A percentile compares a stretch with the other conserved stretches of the same genome.
These are phyloP conservation scores for Kwoniella dendrophila DNA, from an alignment of 768 basidiomycete species.

Conservation along the genomic window DNA sequence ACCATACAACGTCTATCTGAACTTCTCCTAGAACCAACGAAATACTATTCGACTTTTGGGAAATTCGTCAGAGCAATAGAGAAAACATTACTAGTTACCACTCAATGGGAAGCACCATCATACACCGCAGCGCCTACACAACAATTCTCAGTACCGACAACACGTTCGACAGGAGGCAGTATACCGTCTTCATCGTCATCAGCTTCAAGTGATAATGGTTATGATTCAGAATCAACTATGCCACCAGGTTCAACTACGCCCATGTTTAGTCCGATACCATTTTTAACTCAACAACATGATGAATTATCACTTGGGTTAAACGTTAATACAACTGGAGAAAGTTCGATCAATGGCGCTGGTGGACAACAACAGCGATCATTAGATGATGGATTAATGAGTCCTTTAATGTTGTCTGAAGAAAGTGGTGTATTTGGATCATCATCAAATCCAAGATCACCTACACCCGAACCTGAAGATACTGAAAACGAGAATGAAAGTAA, in stretches of 20 bases:
- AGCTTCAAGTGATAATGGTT: slow-evolving; percentile 11
- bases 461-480: slow-evolving; percentile 41
- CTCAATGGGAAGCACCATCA: slow-evolving; percentile 46
- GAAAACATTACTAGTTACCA: slow-evolving; percentile 53
- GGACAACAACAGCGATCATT: slow-evolving; percentile 5
- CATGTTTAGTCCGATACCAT: slow-evolving; percentile 56
- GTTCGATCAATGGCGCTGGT: neutral
- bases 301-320: neutral
- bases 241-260: slow-evolving; percentile 47
- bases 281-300: slow-evolving; percentile 33
- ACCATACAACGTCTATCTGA: slow-evolving; percentile 56
- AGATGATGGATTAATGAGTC: slow-evolving; percentile 38
- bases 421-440: slow-evolving; percentile 11
- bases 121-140: slow-evolving; percentile 20
- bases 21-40: slow-evolving; percentile 41
- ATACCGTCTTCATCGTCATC: slow-evolving; percentile 26
- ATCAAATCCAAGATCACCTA: slow-evolving; percentile 33
- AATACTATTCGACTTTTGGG: slow-evolving; percentile 45
- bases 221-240: slow-evolving; percentile 35
- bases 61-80: slow-evolving; percentile 56
- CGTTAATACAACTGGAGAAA: neutral
- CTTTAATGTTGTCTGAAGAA: slow-evolving; percentile 33
- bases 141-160: slow-evolving; percentile 7
- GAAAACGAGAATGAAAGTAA: neutral
- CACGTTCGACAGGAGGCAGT: neutral